A percentile compares a stretch with the other conserved stretches of the same genome.
Conservation (phyloP, 495 filamentous ascomycete species). For the Saxispiralis lemnorum region DNA sequence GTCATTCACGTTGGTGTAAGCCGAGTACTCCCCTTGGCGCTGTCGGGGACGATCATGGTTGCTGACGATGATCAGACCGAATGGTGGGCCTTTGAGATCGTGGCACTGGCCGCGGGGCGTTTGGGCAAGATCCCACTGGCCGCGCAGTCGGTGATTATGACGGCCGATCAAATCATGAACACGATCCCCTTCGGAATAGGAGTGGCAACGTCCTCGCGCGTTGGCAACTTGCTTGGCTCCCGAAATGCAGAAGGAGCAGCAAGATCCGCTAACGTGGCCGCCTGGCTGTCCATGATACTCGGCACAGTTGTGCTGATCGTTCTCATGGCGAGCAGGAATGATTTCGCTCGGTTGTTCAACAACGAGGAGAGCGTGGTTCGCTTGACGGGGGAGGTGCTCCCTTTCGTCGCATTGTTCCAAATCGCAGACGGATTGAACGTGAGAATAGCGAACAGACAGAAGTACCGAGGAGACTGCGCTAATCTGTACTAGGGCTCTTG, state of each 20-base stretch:
- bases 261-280: constrained; percentile 60
- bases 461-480: too few species aligned
- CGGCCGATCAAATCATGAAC: constrained; percentile 79
- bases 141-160: constrained; percentile 88
- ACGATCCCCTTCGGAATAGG: constrained; percentile 85
- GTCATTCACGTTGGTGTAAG: constrained; percentile 59
- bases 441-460: too few species aligned
- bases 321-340: constrained; percentile 54
- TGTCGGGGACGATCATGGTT: background rate
- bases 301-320: constrained; percentile 52
- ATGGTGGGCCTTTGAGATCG: constrained; percentile 95
- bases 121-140: constrained; percentile 72
- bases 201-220: constrained; percentile 60
- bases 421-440: constrained; percentile 72
- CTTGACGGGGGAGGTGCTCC: constrained; percentile 68
- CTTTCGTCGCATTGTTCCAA: constrained; percentile 84
- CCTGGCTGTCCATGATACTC: constrained; percentile 51
- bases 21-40: background rate
- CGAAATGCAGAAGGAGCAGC: constrained; percentile 49
- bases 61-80: constrained; percentile 26
- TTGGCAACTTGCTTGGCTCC: constrained; percentile 71
- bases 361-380: constrained; percentile 55
- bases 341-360: constrained; percentile 75
- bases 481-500: constrained; percentile 26
- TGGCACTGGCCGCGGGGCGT: constrained; percentile 71